A percentile compares a stretch with the other conserved stretches of the same genome.
Evolutionary conservation across 2,329 filamentous ascomycete species (phyloP).

Genomic region (Arthroderma sp.): DNA sequence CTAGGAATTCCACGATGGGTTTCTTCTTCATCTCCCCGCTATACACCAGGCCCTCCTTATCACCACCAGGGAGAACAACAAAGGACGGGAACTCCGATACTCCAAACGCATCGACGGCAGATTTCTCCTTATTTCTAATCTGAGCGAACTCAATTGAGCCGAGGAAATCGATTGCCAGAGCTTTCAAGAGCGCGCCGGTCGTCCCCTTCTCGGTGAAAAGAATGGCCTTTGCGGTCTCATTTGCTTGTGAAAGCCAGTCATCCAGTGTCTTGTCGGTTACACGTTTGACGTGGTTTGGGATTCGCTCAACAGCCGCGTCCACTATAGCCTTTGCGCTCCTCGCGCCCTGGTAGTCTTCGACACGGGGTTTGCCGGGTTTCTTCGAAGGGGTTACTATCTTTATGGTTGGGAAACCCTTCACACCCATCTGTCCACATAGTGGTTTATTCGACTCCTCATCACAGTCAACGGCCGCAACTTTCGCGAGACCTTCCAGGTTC

Average conservation of each 20-base stretch:
- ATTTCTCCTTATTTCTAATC: constrained; percentile 66
- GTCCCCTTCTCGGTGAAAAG: constrained; percentile 89
- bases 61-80: constrained; percentile 60
- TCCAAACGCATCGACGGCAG: constrained; percentile 58
- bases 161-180: constrained; percentile 81
- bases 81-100: constrained; percentile 68
- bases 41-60: constrained; percentile 57
- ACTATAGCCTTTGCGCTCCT: constrained; percentile 77
- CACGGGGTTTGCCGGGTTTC: constrained; percentile 62
- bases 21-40: constrained; percentile 77
- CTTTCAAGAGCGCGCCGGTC: constrained; percentile 67
- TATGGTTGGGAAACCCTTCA: constrained; percentile 88
- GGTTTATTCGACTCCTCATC: constrained; percentile 87
- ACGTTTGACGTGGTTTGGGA: constrained; percentile 79
- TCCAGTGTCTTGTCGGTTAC: constrained; percentile 69
- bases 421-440: constrained; percentile 70
- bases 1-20: constrained; percentile 67
- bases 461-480: constrained; percentile 89
- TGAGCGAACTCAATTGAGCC: constrained; percentile 69
- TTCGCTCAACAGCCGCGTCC: constrained; percentile 70
- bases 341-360: constrained; percentile 83
- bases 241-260: constrained; percentile 54
- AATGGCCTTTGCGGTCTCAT: constrained; percentile 66
- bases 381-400: constrained; percentile 83
- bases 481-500: constrained; percentile 78